Base-by-base conservation (phyloP, 495 filamentous ascomycete genomes). In the Aspergillus baeticus region DNA sequence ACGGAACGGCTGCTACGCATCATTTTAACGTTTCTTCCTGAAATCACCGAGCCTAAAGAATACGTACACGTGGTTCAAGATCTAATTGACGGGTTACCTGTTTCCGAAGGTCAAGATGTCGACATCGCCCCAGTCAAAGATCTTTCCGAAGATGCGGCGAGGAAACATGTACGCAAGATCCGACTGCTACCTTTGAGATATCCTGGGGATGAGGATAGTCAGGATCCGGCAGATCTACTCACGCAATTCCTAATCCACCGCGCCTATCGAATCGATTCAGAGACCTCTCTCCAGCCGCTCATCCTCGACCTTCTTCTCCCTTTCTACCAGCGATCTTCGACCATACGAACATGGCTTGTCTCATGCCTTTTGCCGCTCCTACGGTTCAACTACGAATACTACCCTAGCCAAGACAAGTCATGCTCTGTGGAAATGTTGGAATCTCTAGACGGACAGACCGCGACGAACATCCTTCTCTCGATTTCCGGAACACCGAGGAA, bases 331-430 rank as follows among this genome's bases (percentile, higher is more conserved):
- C 84, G 80, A 49, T 85, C 85, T 14, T 74, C 84, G 13, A 77
- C 77, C 37, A 70, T 96, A 45, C 82, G 87, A 55, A 84, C 77
- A 41, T 91, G 91, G 87, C 79, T 90, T 64, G 81, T 95, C 23
- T 91, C 91, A 1, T 85, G 79, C 17, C 75, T 95, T 17, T 74
- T 97, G 20, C 92, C 92, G 0, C 76, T 96, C 1, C 72, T 93
- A 14, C 81, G 92, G 49, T 77, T 91, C n/a, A 88, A 88, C 62
- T 88, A 88, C 66, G 90, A 94, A 74, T 94, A 91, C 63, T 88
- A 96, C 58, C 83, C 88, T 0, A 69, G 81, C 26, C 77, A 80
- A 10, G 79, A 78, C 13, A 70, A 76, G 11, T 61, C 72, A 7
- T 72, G 84, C 33, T 84, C 85, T 3, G 71, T 95, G 17, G 84